A percentile compares a stretch with the other conserved stretches of the same genome.
These are phyloP conservation scores for Cystofilobasidium ferigula DNA, from an alignment of 768 basidiomycete species.

Conservation along the genomic window DNA sequence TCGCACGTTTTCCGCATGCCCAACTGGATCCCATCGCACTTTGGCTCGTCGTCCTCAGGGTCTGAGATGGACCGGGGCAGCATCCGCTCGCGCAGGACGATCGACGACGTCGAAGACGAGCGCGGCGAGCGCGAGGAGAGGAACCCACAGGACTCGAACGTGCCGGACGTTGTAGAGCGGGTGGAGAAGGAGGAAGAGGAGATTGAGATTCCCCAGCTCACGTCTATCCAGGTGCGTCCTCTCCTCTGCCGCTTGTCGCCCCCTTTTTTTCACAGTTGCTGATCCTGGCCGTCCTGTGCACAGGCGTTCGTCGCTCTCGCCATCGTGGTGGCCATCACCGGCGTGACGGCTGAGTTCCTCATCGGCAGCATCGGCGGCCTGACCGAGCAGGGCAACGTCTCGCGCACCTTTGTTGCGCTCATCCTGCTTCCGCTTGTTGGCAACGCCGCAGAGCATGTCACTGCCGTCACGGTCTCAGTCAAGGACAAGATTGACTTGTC, in stretches of 20 bases:
- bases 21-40: slow-evolving; percentile 17
- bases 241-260: not conserved
- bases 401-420: slow-evolving; percentile 18
- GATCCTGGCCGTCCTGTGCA: not conserved
- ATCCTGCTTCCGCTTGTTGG: slow-evolving; percentile 24
- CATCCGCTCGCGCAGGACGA: not conserved
- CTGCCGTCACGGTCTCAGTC: slow-evolving; percentile 27
- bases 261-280: not conserved
- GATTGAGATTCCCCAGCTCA: slow-evolving; percentile 26
- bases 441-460: slow-evolving; percentile 25
- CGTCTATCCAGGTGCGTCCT: not conserved
- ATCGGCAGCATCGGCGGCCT: slow-evolving; percentile 24
- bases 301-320: slow-evolving; percentile 30
- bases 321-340: slow-evolving; percentile 34
- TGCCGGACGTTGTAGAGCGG: not conserved
- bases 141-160: not conserved
- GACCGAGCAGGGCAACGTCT: slow-evolving; percentile 27
- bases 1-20: slow-evolving; percentile 23
- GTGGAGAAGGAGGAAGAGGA: slow-evolving; percentile 27
- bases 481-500: slow-evolving; percentile 29
- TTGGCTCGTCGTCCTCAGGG: slow-evolving; percentile 18
- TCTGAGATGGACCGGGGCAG: slow-evolving; percentile 11
- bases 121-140: not conserved
- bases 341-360: slow-evolving; percentile 30
- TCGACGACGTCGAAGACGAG: not conserved